Evolutionary conservation across 2,329 filamentous ascomycete genomes (phyloP), one percentile per base, ranked within the genome.

Genomic region (Xenosphaeropsis pyriputrescens): DNA sequence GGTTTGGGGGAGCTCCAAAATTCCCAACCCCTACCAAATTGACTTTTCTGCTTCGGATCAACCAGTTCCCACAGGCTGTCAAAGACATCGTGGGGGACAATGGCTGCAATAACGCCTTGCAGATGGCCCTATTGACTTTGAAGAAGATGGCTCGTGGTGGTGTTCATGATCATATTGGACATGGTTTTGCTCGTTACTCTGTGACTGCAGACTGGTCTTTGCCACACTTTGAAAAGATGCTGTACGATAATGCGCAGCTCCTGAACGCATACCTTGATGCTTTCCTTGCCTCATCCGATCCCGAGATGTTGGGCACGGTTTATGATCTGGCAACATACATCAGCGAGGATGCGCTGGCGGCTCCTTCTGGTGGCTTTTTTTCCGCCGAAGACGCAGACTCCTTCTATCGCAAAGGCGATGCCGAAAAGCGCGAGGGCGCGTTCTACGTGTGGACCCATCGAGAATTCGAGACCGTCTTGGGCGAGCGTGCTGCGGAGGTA

Each of bases 211-310:
- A 96, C 58, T 98, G 91, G 91, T 84, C 81, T 44, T 64, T 96
- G 34, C 91, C 91, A 9, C 88, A 94, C 56, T 98, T 96, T 50
- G 91, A 98, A 62, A 96, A 96, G 64, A 86, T 96, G 71, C 72
- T 95, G 8, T 86, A 85, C 39, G 91, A 96, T 53, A 93, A 98
- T 51, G 79, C 84, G 0, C 79, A 95, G 47, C 68, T 96, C 1
- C 63, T 98, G 2, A 72, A 79, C 17, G 68, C 91, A 6, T 96
- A 91, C 50, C 67, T 93, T 6, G 86, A 95, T 50, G 88, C 84
- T 0, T 96, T 88, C 67, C 67, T 85, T 9, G 42, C 53, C 11
- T 50, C 47, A 2, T 39, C 45, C 34, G 69, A 79, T 9, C 68
- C 72, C 4, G 82, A 93, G 48, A 75, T 94, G 41, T 70, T 85